phyloP scores from a whole-genome alignment of 495 filamentous ascomycete species.

The Friedmanniomyces endolithicus region DNA sequence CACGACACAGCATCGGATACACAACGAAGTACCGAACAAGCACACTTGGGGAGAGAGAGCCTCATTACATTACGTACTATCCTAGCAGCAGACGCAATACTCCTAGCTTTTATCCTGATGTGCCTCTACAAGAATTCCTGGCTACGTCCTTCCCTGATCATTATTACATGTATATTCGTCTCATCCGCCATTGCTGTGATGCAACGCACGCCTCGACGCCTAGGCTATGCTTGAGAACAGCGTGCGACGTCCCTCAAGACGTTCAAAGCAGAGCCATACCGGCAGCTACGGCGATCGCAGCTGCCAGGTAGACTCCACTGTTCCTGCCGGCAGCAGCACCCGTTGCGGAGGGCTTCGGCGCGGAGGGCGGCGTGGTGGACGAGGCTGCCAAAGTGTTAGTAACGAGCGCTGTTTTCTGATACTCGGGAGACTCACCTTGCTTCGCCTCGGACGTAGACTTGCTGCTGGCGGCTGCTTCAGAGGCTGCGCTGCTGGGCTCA shows the following conservation, averaged over 20 bases:
- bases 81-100: no score
- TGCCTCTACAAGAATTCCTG: no score
- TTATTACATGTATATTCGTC: no score
- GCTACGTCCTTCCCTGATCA: no score
- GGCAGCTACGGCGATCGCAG: neutral
- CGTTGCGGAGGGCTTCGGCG: neutral
- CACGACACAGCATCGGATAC: no score
- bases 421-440: neutral
- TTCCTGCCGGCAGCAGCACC: neutral
- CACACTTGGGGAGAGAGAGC: no score
- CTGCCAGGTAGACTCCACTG: neutral
- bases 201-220: no score
- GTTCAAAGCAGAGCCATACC: neutral
- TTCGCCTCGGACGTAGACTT: neutral
- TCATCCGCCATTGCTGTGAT: no score
- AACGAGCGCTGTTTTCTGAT: neutral
- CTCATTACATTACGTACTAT: no score
- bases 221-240: neutral
- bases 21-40: no score
- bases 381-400: neutral
- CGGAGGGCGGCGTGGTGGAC: neutral
- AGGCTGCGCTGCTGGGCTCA: neutral
- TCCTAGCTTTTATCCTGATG: no score
- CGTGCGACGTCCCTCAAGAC: neutral
- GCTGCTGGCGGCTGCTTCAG: no score